Conservation (phyloP, 441 rosid genomes). For the Populus hybrid region DNA sequence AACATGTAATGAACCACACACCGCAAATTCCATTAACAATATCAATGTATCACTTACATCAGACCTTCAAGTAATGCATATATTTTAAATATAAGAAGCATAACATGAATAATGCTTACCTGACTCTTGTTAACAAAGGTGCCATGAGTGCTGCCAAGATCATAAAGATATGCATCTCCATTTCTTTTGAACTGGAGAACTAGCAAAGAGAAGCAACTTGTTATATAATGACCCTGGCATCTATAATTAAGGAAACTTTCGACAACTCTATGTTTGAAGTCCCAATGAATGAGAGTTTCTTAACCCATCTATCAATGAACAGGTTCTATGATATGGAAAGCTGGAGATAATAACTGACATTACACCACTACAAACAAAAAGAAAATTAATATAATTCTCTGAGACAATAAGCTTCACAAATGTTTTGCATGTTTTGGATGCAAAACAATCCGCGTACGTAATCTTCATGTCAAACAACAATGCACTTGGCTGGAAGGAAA, state of each 20-base stretch:
- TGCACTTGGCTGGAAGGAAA: neutral
- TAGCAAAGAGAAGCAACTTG: conserved; percentile 26
- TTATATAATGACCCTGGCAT: neutral
- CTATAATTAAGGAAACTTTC: neutral
- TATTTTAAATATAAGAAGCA: neutral
- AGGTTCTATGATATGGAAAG: neutral
- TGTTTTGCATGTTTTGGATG: neutral
- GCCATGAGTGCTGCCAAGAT: conserved; percentile 88
- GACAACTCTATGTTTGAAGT: neutral
- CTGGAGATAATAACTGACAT: neutral
- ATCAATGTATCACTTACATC: neutral
- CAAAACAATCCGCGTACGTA: neutral
- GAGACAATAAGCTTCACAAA: conserved; percentile 1
- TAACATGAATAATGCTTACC: conserved; percentile 32
- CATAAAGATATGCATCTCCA: conserved; percentile 81
- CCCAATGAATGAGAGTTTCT: neutral
- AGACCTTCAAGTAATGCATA: neutral
- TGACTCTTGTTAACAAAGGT: conserved; percentile 69
- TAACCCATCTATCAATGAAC: neutral
- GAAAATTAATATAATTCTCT: neutral
- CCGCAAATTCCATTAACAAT: neutral
- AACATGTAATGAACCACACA: neutral
- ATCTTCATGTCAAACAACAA: neutral
- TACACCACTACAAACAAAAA: neutral
- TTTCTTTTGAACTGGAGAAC: conserved; percentile 84